phyloP scores from a whole-genome alignment of 148 eudicot species.

The Selenicereus undatus region DNA sequence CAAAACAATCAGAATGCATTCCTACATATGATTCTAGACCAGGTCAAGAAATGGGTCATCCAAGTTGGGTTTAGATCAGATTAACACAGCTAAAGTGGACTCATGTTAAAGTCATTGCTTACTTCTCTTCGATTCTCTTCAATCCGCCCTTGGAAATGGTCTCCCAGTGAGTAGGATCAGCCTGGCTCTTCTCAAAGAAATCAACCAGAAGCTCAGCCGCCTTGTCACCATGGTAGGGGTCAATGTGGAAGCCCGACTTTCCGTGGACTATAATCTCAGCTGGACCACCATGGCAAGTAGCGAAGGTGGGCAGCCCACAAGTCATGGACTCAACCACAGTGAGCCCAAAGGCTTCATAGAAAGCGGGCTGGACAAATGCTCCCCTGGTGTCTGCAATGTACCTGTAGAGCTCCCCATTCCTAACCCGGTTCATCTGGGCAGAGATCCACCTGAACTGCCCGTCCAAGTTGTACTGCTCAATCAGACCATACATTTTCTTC shows the following conservation, averaged over 20 bases:
- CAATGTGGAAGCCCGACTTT: constrained; percentile 91
- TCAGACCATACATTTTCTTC: constrained; percentile 90
- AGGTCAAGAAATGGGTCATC: not conserved
- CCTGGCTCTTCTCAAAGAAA: constrained; percentile 68
- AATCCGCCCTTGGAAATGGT: constrained; percentile 76
- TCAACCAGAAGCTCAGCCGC: constrained; percentile 70
- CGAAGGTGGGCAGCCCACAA: constrained; percentile 93
- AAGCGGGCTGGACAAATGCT: constrained; percentile 89
- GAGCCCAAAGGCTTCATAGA: constrained; percentile 91
- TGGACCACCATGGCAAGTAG: constrained; percentile 90
- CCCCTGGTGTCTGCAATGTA: constrained; percentile 87
- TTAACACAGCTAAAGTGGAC: not conserved
- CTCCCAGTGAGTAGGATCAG: constrained; percentile 84
- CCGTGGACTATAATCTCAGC: constrained; percentile 97
- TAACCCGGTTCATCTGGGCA: constrained; percentile 91
- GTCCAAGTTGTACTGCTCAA: constrained; percentile 66
- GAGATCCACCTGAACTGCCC: constrained; percentile 98
- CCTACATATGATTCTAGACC: not conserved
- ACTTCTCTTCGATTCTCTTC: constrained; percentile 86
- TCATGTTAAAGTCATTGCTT: constrained; percentile 19
- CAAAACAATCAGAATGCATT: not conserved
- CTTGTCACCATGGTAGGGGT: constrained; percentile 93
- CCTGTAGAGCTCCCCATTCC: constrained; percentile 94
- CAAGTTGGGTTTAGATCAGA: not conserved
- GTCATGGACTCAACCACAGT: constrained; percentile 99